Base-by-base conservation (phyloP, 1,284 basidiomycete genomes). In the Leucoagaricus sp. region DNA sequence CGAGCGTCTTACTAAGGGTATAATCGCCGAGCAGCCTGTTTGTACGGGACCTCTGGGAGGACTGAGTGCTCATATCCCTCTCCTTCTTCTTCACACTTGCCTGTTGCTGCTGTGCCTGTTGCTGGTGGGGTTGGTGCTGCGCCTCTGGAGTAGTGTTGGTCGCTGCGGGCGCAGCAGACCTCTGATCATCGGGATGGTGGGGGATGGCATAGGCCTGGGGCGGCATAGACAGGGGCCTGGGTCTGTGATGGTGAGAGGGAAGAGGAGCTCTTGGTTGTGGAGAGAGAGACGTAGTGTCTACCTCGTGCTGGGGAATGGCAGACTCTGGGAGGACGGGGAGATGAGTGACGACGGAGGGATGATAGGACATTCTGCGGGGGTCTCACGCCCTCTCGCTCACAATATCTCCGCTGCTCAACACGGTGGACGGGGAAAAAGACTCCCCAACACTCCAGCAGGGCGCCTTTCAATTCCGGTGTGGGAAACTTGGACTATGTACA, bases 1-100 rank as follows among this genome's bases (percentile, higher is more conserved):
- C 96, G 33, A 99, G 82, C 2, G 96, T 98, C 82, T 98, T 98
- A 66, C 93, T 93, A 61, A 99, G 84, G 60, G 93, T 93, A 78
- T 98, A 99, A 71, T 98, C 94, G 40, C 96, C 96, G 12, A 99
- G 79, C 64, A 88, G 82, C 68, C 84, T 78, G 67, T 84, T 84
- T 45, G 81, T 76, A 59, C 78, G 69, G 50, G 72, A 71, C 38
- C 71, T 60, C 48, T 69, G 66, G 21, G 64, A 61, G 15, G 66
- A 65, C 2, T 46, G 42, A n/a, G 29, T n/a, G n/a, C n/a, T n/a
- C 25, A 28, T 53, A 40, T 23, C 51, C 33, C n/a, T 54, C 53
- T 13, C 53, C 63, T 67, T 54, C 53, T n/a, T 33, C 62, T 66
- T 44, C 13, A 34, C 44, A 44, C 42, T 53, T 53, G 15, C 23